Evolutionary conservation across 441 rosid species (phyloP).

Genomic region (Brassica hybrid): DNA sequence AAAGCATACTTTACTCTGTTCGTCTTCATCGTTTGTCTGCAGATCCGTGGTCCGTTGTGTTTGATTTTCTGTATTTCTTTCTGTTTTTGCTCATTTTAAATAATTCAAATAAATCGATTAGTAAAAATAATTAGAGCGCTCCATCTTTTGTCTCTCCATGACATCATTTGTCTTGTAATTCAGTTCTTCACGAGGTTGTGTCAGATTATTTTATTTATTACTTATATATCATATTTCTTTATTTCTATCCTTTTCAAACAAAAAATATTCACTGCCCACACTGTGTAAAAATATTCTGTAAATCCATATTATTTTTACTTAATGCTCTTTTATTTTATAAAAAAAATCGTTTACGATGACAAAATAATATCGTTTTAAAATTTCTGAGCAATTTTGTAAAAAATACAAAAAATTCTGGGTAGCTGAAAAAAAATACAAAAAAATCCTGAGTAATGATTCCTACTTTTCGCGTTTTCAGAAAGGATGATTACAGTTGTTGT

Average conservation of each 20-base stretch:
- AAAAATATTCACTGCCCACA: constrained; percentile 33
- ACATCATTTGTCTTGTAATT: constrained; percentile 76
- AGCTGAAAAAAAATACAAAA: too few relatives aligned
- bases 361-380: background rate
- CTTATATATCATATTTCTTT: background rate
- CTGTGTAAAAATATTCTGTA: constrained; percentile 31
- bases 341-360: too few relatives aligned
- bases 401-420: too few relatives aligned
- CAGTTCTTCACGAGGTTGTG: constrained; percentile 85
- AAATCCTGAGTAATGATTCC: constrained; percentile 26
- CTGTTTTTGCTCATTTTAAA: constrained; percentile 27
- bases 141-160: constrained; percentile 59
- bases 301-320: constrained; percentile 15
- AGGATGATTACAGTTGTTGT: constrained; percentile 42
- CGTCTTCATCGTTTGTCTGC: constrained; percentile 46
- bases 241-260: constrained; percentile 51
- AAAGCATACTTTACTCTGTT: constrained; percentile 30
- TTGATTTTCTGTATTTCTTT: constrained; percentile 26
- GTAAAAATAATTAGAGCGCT: constrained; percentile 36
- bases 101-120: constrained; percentile 17
- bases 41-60: constrained; percentile 41
- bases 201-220: constrained; percentile 49
- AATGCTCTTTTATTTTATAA: background rate
- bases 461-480: constrained; percentile 35
- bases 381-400: background rate